Evolutionary conservation across 164 flowering plant species (phyloP), one percentile per base, ranked within the genome.

Genomic region (Magnolia officinalis): DNA sequence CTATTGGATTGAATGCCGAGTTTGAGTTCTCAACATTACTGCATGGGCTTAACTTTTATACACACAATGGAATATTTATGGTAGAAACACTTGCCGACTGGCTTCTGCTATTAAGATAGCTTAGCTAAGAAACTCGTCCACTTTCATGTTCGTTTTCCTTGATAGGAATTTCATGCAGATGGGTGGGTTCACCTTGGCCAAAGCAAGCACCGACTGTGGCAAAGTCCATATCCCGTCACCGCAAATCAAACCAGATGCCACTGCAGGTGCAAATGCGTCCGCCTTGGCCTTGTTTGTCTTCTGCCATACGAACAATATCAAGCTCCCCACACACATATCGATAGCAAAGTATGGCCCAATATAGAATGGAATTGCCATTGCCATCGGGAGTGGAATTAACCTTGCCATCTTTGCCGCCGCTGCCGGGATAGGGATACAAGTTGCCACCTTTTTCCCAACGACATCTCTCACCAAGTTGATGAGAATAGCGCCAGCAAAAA

Each of bases 291-390:
- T 86, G 80, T 88, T 79, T n/a, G 76, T 16, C 81, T 70, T 82
- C 77, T 61, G 26, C 90, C 88, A 85, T 7, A 84, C 45, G 49
- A 82, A 85, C 9, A 88, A 71, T 63, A 88, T 88, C 73, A 85
- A 76, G 73, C 87, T 86, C 20, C 90, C 90, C 18, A 86, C 67
- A 61, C 86, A 85, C 88, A 86, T 88, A 26, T 88, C 90, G 58
- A 86, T 85, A 0, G 89, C 80, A 52, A 88, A 88, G 78, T 83
- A 85, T 4, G 79, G 26, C 5, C 90, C 88, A 8, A 86, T 73
- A 70, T 86, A 88, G 78, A 88, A 86, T 20, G 90, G 89, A 18
- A 87, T 87, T 1, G 90, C 90, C 90, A 88, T 85, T 11, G 89
- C 88, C 88, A 88, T 86, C 14, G 91, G 90, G 9, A 84, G 72